phyloP scores from a whole-genome alignment of 169 alveolate species.

The Cryptosporidium felis region DNA sequence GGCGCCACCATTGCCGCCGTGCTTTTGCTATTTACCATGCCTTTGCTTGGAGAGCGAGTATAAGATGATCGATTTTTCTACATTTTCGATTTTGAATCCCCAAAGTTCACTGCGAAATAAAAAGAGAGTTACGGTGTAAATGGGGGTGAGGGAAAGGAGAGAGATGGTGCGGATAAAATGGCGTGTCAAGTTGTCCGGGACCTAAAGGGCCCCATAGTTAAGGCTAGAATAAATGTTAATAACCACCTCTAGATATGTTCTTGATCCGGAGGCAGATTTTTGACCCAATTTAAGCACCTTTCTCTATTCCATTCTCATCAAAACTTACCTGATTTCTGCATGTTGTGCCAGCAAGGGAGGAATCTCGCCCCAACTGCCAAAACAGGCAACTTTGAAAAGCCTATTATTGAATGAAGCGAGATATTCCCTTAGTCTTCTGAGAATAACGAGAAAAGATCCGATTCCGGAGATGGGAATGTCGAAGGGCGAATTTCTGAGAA shows the following conservation, averaged over 20 bases:
- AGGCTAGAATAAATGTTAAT: too few species aligned
- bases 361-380: conserved; percentile 61
- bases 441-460: not conserved
- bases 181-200: too few species aligned
- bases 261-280: too few species aligned
- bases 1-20: conserved; percentile 1
- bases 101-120: conserved; percentile 17
- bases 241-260: too few species aligned
- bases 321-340: conserved; percentile 66
- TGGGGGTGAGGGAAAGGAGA: too few species aligned
- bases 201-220: too few species aligned
- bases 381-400: conserved; percentile 7
- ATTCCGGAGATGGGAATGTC: conserved; percentile 49
- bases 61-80: conserved; percentile 1
- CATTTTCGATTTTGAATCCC: conserved; percentile 38
- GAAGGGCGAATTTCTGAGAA: conserved; percentile 49
- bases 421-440: conserved; percentile 30
- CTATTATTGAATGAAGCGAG: conserved; percentile 13
- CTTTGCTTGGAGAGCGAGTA: conserved; percentile 47
- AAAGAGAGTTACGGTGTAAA: not conserved
- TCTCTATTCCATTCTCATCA: too few species aligned
- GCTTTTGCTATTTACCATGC: conserved; percentile 17
- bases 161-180: too few species aligned
- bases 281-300: too few species aligned
- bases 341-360: conserved; percentile 31